Base-by-base conservation (phyloP, 2,329 filamentous ascomycete species). In the Teratosphaeria viscida region DNA sequence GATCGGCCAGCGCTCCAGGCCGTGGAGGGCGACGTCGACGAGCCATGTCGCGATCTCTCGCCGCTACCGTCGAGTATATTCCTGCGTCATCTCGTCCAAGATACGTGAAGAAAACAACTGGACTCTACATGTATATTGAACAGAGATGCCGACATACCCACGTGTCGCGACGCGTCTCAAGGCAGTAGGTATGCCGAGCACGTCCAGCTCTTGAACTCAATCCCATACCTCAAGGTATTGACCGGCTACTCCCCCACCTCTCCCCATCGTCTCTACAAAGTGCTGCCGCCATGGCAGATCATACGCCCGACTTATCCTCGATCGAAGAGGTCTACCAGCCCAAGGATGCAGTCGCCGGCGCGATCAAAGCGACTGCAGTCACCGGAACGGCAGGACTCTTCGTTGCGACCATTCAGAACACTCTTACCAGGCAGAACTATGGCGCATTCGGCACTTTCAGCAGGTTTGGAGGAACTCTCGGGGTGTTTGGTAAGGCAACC, bases 371-470 rank as follows among this genome's bases (percentile, higher is more conserved):
- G 62, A 83, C 82, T 49, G 70, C 85, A 64, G 76, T 90, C 68
- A 85, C 86, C 62, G 85, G 85, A 70, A 77, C 78, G 61, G 82
- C 82, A 61, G 91, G 91, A 68, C 77, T 88, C 71, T 81, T 90
- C 74, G 73, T 88, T 62, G 87, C 90, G 56, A 86, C 88, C 59
- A 81, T 95, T 65, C 89, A 92, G 79, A 97, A 95, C 79, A 90
- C 91, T 61, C 82, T 96, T 67, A 82, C 86, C 59, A 91, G 85
- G 79, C 82, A 84, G 73, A 96, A 96, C 75, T 80, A 94, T 65
- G 90, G 91, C 68, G 82, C 86, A 63, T 84, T 87, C 79, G 88
- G 89, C 66, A 82, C 96, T 70, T 86, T 97, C 72, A 89, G 89
- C 54, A 84, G 85, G 70, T 87, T 85, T 60, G 92, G 91, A 65